A percentile compares a stretch with the other conserved stretches of the same genome.
These are phyloP conservation scores for Massariosphaeria phaeospora DNA, from an alignment of 495 filamentous ascomycete species.

Conservation along the genomic window DNA sequence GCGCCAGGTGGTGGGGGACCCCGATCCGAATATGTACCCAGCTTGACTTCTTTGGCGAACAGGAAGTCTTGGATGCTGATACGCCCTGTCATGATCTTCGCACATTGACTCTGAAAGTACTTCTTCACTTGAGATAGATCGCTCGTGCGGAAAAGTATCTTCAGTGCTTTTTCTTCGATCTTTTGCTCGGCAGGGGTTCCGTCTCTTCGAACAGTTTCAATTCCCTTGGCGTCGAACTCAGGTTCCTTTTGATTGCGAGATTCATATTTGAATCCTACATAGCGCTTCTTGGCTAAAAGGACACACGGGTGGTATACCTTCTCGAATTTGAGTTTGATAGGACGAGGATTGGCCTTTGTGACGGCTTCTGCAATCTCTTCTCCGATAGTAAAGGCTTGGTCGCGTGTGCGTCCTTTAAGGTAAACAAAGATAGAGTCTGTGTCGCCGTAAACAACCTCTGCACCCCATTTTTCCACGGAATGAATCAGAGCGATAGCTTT, in stretches of 20 bases:
- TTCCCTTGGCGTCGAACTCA: slow-evolving; percentile 96
- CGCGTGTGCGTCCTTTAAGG: slow-evolving; percentile 77
- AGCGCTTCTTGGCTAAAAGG: slow-evolving; percentile 92
- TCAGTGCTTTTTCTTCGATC: slow-evolving; percentile 91
- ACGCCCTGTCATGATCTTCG: slow-evolving; percentile 83
- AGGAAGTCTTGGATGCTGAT: slow-evolving; percentile 94
- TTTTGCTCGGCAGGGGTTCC: slow-evolving; percentile 94
- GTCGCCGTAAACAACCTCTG: slow-evolving; percentile 96
- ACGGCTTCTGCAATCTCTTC: slow-evolving; percentile 86
- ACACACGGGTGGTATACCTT: slow-evolving; percentile 96
- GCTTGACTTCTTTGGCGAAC: slow-evolving; percentile 84
- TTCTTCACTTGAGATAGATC: slow-evolving; percentile 85
- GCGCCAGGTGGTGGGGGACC: slow-evolving; percentile 79
- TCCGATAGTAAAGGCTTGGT: slow-evolving; percentile 87
- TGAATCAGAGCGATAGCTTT: slow-evolving; percentile 91
- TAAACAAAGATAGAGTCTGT: slow-evolving; percentile 95
- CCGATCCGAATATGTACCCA: slow-evolving; percentile 82
- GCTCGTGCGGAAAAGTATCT: slow-evolving; percentile 80
- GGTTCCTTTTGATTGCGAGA: slow-evolving; percentile 68
- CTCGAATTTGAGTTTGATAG: slow-evolving; percentile 95
- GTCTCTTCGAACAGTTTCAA: slow-evolving; percentile 92
- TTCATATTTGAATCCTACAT: slow-evolving; percentile 97
- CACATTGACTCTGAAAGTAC: slow-evolving; percentile 87
- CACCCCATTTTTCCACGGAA: slow-evolving; percentile 77
- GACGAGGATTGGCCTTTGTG: slow-evolving; percentile 84